Conservation (phyloP, 192 early-diverging fungal species). For the Linnemannia zychae region DNA sequence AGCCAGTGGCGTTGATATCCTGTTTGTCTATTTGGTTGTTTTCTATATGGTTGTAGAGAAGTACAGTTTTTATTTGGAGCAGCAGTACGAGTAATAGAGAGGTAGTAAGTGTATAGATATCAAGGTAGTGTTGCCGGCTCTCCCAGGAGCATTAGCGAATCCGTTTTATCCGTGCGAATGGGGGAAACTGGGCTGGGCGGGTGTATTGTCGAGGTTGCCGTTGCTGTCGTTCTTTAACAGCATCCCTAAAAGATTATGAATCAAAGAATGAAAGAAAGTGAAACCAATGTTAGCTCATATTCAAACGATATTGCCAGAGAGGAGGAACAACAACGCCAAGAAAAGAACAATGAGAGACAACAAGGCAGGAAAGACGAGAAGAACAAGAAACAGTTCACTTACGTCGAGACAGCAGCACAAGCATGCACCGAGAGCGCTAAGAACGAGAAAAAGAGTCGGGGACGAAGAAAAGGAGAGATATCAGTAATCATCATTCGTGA, state of each 20-base stretch:
- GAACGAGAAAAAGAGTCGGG: neutral
- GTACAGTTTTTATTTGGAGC: neutral
- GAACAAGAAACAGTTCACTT: neutral
- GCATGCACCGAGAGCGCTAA: constrained; percentile 40
- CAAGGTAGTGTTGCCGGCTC: neutral
- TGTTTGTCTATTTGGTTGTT: neutral
- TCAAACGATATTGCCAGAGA: neutral
- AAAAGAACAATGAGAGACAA: neutral
- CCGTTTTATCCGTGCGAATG: neutral
- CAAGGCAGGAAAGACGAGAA: neutral
- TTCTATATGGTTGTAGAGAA: neutral
- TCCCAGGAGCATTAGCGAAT: neutral
- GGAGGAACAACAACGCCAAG: too few species aligned
- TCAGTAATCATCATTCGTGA: neutral
- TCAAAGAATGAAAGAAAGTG: neutral
- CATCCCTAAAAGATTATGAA: constrained; percentile 13
- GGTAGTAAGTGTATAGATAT: constrained; percentile 5
- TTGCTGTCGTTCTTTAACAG: constrained; percentile 4
- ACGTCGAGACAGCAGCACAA: constrained; percentile 48
- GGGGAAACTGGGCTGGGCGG: neutral
- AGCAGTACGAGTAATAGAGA: neutral
- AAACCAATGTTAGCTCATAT: constrained; percentile 6
- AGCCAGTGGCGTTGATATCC: neutral
- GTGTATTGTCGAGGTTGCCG: neutral
- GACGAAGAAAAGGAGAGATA: neutral